A percentile compares a stretch with the other conserved stretches of the same genome.
Evolutionary conservation across 495 filamentous ascomycete genomes (phyloP).

Genomic region (Penicillium flavigenum): DNA sequence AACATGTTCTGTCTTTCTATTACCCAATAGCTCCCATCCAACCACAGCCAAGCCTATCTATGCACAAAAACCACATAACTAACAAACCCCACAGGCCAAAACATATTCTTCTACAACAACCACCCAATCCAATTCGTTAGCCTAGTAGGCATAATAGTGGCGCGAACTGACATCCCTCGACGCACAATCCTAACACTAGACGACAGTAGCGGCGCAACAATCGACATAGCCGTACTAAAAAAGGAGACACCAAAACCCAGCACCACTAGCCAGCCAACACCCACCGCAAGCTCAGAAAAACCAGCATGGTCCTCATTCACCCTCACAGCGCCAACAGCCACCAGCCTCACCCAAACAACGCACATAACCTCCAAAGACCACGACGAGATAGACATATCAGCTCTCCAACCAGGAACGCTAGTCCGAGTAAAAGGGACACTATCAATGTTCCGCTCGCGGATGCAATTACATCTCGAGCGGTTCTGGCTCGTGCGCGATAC

Average conservation of each 20-base stretch:
- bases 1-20: neutral
- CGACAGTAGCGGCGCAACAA: constrained; percentile 77
- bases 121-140: constrained; percentile 88
- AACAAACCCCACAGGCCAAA: constrained; percentile 52
- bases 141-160: constrained; percentile 72
- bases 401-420: constrained; percentile 63
- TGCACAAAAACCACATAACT: constrained; percentile 1
- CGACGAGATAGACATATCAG: constrained; percentile 36
- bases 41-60: neutral
- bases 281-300: neutral
- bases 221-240: constrained; percentile 56
- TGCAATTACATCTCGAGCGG: constrained; percentile 70
- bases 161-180: constrained; percentile 62
- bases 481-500: constrained; percentile 58
- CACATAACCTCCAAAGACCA: constrained; percentile 11
- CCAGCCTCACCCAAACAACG: neutral
- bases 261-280: constrained; percentile 14
- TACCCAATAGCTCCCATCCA: neutral
- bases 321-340: neutral
- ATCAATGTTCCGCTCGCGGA: constrained; percentile 56
- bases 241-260: constrained; percentile 10
- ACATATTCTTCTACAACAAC: constrained; percentile 77
- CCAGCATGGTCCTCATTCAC: constrained; percentile 7
- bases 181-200: constrained; percentile 71
- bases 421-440: constrained; percentile 79